These are phyloP conservation scores for Malus asiatica DNA, from an alignment of 306 rosid genomes.

Conservation along the genomic window DNA sequence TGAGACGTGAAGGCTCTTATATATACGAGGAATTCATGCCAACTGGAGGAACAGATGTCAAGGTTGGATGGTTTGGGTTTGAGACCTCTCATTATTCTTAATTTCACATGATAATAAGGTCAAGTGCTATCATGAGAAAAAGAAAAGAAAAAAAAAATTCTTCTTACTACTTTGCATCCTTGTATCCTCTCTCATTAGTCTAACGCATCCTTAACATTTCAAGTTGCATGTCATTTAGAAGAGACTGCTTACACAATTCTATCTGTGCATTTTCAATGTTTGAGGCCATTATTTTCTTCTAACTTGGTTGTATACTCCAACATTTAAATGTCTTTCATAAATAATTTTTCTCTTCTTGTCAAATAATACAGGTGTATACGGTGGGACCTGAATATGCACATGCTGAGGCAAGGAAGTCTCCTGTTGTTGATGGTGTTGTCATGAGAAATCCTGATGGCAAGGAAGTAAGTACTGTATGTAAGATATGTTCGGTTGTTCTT, in stretches of 20 bases:
- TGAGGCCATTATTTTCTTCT: not conserved
- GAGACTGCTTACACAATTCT: not conserved
- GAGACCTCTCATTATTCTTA: not conserved
- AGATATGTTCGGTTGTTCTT: conserved; percentile 4
- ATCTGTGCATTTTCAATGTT: not conserved
- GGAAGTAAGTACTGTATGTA: conserved; percentile 56
- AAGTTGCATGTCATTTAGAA: not conserved
- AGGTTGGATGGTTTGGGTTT: conserved; percentile 48
- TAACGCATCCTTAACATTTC: not conserved
- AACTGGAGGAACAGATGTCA: conserved; percentile 99
- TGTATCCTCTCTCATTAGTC: not conserved
- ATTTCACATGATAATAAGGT: not conserved
- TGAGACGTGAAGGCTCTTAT: conserved; percentile 95
- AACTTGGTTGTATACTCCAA: not conserved
- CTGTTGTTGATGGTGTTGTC: conserved; percentile 99
- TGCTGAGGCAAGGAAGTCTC: conserved; percentile 99
- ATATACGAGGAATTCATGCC: conserved; percentile 97
- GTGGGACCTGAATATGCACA: conserved; percentile 99
- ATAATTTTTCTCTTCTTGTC: conserved; percentile 21
- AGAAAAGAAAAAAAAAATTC: not conserved
- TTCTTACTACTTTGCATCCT: not conserved
- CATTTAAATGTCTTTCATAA: not conserved
- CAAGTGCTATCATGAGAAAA: not conserved
- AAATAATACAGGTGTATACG: conserved; percentile 73
- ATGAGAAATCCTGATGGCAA: conserved; percentile 99